Evolutionary conservation across 1,139 yeast species (phyloP), one percentile per base, ranked within the genome.

Genomic region (Taphrina populina): DNA sequence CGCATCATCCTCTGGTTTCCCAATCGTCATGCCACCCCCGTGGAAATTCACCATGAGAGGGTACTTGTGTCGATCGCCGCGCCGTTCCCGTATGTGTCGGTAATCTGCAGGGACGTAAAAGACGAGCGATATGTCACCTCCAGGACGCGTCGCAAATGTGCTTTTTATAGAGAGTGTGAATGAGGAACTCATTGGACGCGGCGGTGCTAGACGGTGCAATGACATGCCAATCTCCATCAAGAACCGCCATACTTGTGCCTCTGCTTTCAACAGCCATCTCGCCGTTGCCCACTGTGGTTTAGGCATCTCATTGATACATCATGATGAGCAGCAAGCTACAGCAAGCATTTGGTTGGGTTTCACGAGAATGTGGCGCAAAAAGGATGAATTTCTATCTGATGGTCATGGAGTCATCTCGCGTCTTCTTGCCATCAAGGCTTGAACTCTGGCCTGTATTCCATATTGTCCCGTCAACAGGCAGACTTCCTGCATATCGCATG

Each of bases 11-110:
- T 63, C 66, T 19, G 69, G 58, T 32, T 63, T 68, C 17, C 72
- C 72, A 34, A 69, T 59, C 3, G 65, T 66, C 58, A 70, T 68
- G 15, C 72, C 72, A 24, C 72, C 72, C 27, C 72, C 72, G 52
- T 69, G 72, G 61, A 63, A 69, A 52, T 68, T 66, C 27, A 69
- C 58, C 51, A 67, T 68, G 10, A 66, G 67, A 4, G 70, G 70
- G n/a, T 20, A 33, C n/a, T 21, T 20, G 15, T 34, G 8, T 19
- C n/a, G 23, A 17, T 15, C 10, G 8, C 32, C 15, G 6, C 4
- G 13, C 11, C 15, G 19, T 11, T 19, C 20, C n/a, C n/a, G n/a
- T n/a, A n/a, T n/a, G n/a, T n/a, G n/a, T n/a, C n/a, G n/a, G 23
- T 45, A 34, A 6, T 13, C 13, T 10, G 32, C 26, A 13, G 47